Base-by-base conservation (phyloP, 306 rosid species). In the Acacia confusa region DNA sequence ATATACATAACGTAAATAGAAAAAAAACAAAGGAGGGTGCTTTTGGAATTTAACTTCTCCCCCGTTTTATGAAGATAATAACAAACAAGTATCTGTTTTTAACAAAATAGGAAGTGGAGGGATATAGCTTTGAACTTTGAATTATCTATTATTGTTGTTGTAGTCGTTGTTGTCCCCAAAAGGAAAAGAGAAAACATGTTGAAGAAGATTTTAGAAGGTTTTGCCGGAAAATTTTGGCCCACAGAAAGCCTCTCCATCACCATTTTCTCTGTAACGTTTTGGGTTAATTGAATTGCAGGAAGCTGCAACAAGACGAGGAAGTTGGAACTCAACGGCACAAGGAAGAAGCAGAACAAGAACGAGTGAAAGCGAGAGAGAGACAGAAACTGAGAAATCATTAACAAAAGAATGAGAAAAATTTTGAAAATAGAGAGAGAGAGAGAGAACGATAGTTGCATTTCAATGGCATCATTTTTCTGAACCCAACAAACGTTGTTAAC, bases 401-500 rank as follows among this genome's bases (percentile, higher is more conserved):
- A 43, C 16, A 30, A 74, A 30, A 2, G 66, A 28, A 27, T 1
- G 38, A 55, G 1, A 43, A 57, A 22, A 11, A 32, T 81, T 44
- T 16, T 19, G 70, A 40, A 7, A 52, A n/a, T n/a, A n/a, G 12
- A 55, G 28, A 36, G 64, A n/a, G 28, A 36, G 68, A 36, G 20
- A 0, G 9, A 20, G 38, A 36, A 6, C 7, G 38, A 36, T 36
- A 36, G 47, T 75, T 78, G 78, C 0, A 38, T 60, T 45, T 75
- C 63, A 80, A 72, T 64, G 67, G 84, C 71, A 72, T 80, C 70
- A 65, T 72, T 30, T 82, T 74, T 53, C 22, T 48, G 76, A 76
- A 83, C 27, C 88, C 91, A 84, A 84, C 84, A 81, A 83, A 36
- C 40, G 85, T 84, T 86, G 76, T 72, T 67, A 84, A 82, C 86